A percentile compares a stretch with the other conserved stretches of the same genome.
These are phyloP conservation scores for Ascochyta pisi DNA, from an alignment of 2,329 filamentous ascomycete species.

Conservation along the genomic window DNA sequence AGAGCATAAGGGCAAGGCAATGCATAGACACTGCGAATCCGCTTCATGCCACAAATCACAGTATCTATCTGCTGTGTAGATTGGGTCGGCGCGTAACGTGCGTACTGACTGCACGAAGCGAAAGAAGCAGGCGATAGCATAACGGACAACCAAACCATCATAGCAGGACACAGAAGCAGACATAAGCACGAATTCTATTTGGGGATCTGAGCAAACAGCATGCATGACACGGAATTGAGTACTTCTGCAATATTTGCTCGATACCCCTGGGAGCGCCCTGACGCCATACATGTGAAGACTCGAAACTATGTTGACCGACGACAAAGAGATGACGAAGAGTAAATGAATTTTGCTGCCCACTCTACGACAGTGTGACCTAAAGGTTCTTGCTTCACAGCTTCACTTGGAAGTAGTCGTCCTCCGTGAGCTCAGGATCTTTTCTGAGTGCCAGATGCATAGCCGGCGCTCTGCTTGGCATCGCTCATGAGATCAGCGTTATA, in stretches of 20 bases:
- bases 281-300: constrained; percentile 1
- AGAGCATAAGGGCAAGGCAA: background rate
- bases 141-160: too few species aligned
- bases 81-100: too few species aligned
- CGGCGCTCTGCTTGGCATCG: constrained; percentile 31
- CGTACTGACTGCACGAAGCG: too few species aligned
- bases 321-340: background rate
- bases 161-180: too few species aligned
- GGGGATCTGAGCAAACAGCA: background rate
- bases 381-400: background rate
- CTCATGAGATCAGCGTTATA: constrained; percentile 35
- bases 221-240: background rate
- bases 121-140: too few species aligned
- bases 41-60: too few species aligned
- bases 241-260: background rate
- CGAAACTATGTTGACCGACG: background rate
- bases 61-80: too few species aligned
- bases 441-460: constrained; percentile 34
- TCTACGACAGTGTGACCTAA: background rate
- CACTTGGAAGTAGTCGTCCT: too few species aligned
- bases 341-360: background rate
- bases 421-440: background rate
- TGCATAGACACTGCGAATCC: background rate
- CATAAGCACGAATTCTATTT: too few species aligned
- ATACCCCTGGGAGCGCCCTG: background rate